Base-by-base conservation (phyloP, 1,284 basidiomycete species). In the Cryptococcus sp. region DNA sequence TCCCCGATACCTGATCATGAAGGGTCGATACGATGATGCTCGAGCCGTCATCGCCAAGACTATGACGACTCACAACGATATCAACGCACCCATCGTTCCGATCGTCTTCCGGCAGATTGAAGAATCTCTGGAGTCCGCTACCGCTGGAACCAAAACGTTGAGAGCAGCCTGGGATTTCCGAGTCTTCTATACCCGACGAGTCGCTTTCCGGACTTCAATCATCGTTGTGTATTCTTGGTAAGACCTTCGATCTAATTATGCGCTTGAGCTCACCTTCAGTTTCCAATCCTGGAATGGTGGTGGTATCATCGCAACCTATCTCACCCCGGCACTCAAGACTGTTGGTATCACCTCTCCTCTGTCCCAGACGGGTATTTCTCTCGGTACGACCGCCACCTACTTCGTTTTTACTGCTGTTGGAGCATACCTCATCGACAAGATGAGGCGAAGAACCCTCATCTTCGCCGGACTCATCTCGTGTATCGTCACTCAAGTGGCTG, bases 51-150 rank as follows among this genome's bases (percentile, higher is more conserved):
- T 66, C 2, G 39, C 31, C 19, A 46, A 59, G n/a, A 73, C 80
- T 23, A 81, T 82, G 60, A 80, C 80, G 41, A 72, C 71, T 24
- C 77, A 72, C 41, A 75, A 76, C 28, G 78, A 82, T 59, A 46
- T 71, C 39, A 67, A 79, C 48, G 81, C 80, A 2, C 81, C 81
- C 4, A 65, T 82, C 9, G 69, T 83, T 28, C 70, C 78, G 36
- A 69, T 82, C 16, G 78, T 81, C 61, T 77, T 82, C 69, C 73
- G 76, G 41, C 81, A 82, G 60, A 80, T 82, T 40, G 76, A 80
- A 53, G 80, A 80, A 42, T 53, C 23, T 64, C 64, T 14, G 61
- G 62, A 13, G 66, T 65, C 49, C 59, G 36, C 36, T 19, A 69
- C 53, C 56, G 60, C 24, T 81, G 77, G 76, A 43, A 47, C 36